A percentile compares a stretch with the other conserved stretches of the same genome.
Conservation (phyloP, 371 early-diverging fungal species). For the Syncephalis fuscata region DNA sequence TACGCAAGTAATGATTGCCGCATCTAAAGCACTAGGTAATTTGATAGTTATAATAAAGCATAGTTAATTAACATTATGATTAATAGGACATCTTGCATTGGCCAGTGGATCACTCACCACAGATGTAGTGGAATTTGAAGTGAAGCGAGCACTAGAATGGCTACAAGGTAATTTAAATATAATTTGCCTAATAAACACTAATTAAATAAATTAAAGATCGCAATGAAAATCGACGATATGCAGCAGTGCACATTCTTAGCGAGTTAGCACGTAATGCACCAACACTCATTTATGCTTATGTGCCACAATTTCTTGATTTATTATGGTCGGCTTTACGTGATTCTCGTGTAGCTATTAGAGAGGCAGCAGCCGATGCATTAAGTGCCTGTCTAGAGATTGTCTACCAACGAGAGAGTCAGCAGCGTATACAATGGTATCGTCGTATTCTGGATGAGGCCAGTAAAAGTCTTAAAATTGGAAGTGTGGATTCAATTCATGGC, state of each 20-base stretch:
- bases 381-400: slow-evolving; percentile 70
- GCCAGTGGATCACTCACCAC: slow-evolving; percentile 65
- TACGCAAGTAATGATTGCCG: slow-evolving; percentile 66
- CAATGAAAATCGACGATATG: slow-evolving; percentile 60
- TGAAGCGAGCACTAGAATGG: slow-evolving; percentile 80
- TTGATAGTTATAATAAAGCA: background rate
- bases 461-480: slow-evolving; percentile 49
- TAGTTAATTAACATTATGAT: background rate
- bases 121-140: slow-evolving; percentile 75
- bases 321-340: slow-evolving; percentile 84
- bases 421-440: slow-evolving; percentile 51
- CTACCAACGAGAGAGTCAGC: slow-evolving; percentile 58
- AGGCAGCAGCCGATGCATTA: slow-evolving; percentile 78
- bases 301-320: slow-evolving; percentile 68
- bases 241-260: slow-evolving; percentile 74
- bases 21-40: slow-evolving; percentile 62
- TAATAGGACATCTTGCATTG: slow-evolving; percentile 50
- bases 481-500: slow-evolving; percentile 78
- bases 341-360: slow-evolving; percentile 56
- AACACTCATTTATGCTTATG: slow-evolving; percentile 68
- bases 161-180: slow-evolving; percentile 39
- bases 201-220: slow-evolving; percentile 22
- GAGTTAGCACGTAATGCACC: slow-evolving; percentile 74
- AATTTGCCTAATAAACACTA: background rate
- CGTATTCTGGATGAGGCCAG: slow-evolving; percentile 76